Evolutionary conservation across 768 basidiomycete species (phyloP).

Genomic region (Agaricus subrufescens): DNA sequence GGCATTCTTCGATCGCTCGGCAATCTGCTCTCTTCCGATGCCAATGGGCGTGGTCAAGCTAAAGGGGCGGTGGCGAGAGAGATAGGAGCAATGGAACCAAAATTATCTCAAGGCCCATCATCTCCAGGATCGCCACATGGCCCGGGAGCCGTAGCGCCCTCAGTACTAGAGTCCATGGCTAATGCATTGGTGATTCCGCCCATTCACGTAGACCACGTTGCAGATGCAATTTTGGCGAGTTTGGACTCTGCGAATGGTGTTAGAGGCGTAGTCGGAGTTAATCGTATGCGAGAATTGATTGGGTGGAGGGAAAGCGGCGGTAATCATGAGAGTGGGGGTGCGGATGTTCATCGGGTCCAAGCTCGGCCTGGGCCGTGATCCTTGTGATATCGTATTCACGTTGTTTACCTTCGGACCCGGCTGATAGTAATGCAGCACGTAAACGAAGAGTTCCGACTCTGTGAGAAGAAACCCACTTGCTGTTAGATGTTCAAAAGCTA

Average conservation of each 20-base stretch:
- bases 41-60: not conserved
- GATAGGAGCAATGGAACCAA: not conserved
- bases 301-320: slow-evolving; percentile 45
- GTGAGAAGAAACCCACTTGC: not conserved
- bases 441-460: not conserved
- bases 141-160: slow-evolving; percentile 24
- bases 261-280: slow-evolving; percentile 63
- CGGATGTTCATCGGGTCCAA: not conserved
- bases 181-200: slow-evolving; percentile 83
- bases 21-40: slow-evolving; percentile 16
- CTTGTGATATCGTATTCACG: not conserved
- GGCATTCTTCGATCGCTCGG: slow-evolving; percentile 52
- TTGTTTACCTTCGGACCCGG: not conserved
- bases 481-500: not conserved
- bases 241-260: slow-evolving; percentile 48
- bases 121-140: slow-evolving; percentile 18
- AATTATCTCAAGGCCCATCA: not conserved
- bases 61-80: not conserved
- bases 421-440: too few relatives aligned
- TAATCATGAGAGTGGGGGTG: slow-evolving; percentile 5
- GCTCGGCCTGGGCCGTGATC: not conserved
- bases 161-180: slow-evolving; percentile 62
- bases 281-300: slow-evolving; percentile 69
- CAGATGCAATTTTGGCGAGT: slow-evolving; percentile 69
- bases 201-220: slow-evolving; percentile 95